Percentiles rank a stretch among this genome's conserved stretches.
These are phyloP conservation scores for Diacronema lutheri DNA, from an alignment of 78 protist genomes.

Conservation along the genomic window DNA sequence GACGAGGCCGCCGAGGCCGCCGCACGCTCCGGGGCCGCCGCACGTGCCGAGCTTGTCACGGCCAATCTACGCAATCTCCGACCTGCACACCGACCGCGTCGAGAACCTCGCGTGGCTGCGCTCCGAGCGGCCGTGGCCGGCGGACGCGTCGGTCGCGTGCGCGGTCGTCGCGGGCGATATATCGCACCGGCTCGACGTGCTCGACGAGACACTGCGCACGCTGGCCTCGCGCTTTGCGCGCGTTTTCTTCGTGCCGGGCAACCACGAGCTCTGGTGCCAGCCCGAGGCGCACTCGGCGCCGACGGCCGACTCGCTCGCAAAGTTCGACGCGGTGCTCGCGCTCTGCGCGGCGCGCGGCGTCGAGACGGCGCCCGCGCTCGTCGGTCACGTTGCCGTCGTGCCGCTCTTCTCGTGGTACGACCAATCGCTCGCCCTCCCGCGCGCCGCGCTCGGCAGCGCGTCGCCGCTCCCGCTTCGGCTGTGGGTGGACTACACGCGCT, in stretches of 20 bases:
- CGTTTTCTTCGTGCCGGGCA: constrained; percentile 28
- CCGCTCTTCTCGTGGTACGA: constrained; percentile 29
- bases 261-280: constrained; percentile 21
- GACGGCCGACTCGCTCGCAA: not conserved
- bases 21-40: no score
- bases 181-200: not conserved
- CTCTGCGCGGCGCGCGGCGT: constrained; percentile 3
- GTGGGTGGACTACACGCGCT: no score
- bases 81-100: not conserved
- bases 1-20: no score
- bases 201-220: not conserved
- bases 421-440: not conserved
- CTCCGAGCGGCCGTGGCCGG: not conserved
- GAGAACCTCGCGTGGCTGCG: not conserved
- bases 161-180: not conserved
- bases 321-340: not conserved
- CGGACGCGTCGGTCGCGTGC: not conserved
- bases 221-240: not conserved
- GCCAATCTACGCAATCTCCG: not conserved
- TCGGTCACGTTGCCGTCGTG: not conserved
- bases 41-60: no score
- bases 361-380: not conserved
- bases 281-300: not conserved
- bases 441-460: no score
- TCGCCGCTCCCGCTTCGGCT: not conserved